Evolutionary conservation across 2,329 filamentous ascomycete genomes (phyloP), one percentile per base, ranked within the genome.

Genomic region (Hortaea werneckii): DNA sequence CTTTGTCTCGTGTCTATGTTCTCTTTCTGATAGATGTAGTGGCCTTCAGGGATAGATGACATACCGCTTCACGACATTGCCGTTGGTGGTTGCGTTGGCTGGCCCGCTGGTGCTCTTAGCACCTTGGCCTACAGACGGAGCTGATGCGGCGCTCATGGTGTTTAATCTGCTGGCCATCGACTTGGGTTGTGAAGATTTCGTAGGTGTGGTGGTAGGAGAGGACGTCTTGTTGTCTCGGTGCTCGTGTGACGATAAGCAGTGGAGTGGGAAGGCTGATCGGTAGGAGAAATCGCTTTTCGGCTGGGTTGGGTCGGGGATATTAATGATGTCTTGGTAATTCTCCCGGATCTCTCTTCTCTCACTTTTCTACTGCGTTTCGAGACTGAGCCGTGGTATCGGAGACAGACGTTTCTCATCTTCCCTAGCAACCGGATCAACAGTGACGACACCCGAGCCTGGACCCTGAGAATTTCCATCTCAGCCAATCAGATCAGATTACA

Each of bases 41-140:
- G 26, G 8, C 20, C 20, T 20, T 20, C 2, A 32, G 38, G 37
- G 35, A 40, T 35, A 20, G 5, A 37, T 28, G 26, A 50, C 57
- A 20, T 65, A 73, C 71, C 71, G 67, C 58, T 72, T 70, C 40
- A 71, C 65, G 43, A 74, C 68, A 46, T 67, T 73, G 43, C 65
- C 65, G 52, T 61, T 69, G 52, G 62, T 50, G 32, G 51, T 46
- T 40, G 58, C 42, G 30, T 51, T 45, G 40, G 57, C 37, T 20
- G 50, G 44, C 41, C 48, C 50, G 46, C 42, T 50, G 42, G 47
- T 48, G 42, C 49, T 50, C 49, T 62, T 62, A 51, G 57, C 49
- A 50, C 54, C 57, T 50, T 63, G 61, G 47, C 48, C 48, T 48
- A 54, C 49, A 54, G 63, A 56, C 49, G 61, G 55, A 27, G 61